phyloP scores from a whole-genome alignment of 164 flowering plant species.

The Liriodendron chinense region DNA sequence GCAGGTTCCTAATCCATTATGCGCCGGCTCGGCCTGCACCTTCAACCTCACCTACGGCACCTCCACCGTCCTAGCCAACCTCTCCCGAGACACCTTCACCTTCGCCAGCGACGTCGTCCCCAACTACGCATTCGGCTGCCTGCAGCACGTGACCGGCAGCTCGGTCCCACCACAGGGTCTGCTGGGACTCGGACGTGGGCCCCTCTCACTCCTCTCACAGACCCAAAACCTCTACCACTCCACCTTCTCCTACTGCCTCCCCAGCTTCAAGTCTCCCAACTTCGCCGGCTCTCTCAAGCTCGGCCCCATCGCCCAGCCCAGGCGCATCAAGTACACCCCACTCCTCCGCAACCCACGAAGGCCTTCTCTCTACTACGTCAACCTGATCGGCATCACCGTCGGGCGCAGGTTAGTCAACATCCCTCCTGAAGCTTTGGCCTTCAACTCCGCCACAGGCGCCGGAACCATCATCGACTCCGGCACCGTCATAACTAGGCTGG shows the following conservation, averaged over 20 bases:
- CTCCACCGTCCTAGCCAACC: constrained; percentile 55
- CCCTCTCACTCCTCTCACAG: constrained; percentile 70
- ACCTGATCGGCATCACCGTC: constrained; percentile 55
- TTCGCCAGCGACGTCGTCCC: constrained; percentile 62
- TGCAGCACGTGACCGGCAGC: constrained; percentile 49
- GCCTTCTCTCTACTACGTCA: constrained; percentile 77
- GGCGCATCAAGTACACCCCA: constrained; percentile 63
- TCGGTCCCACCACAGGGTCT: constrained; percentile 81
- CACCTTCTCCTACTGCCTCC: constrained; percentile 93
- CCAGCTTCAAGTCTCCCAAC: constrained; percentile 57
- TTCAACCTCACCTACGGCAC: constrained; percentile 83
- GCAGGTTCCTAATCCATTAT: constrained; percentile 62
- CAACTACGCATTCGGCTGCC: constrained; percentile 75
- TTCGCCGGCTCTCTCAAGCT: constrained; percentile 76
- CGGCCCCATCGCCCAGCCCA: constrained; percentile 83
- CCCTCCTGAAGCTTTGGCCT: constrained; percentile 60
- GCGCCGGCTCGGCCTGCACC: constrained; percentile 41
- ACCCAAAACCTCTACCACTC: constrained; percentile 59
- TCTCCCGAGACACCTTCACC: constrained; percentile 59
- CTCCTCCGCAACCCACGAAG: constrained; percentile 74
- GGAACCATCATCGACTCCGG: constrained; percentile 92
- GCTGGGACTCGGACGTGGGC: constrained; percentile 86
- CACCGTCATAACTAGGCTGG: constrained; percentile 49
- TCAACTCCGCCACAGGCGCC: constrained; percentile 75
- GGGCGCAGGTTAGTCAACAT: constrained; percentile 54